Percentiles rank a stretch among this genome's conserved stretches.
These are phyloP conservation scores for Chenopodium formosanum DNA, from an alignment of 148 eudicot genomes.

Conservation along the genomic window DNA sequence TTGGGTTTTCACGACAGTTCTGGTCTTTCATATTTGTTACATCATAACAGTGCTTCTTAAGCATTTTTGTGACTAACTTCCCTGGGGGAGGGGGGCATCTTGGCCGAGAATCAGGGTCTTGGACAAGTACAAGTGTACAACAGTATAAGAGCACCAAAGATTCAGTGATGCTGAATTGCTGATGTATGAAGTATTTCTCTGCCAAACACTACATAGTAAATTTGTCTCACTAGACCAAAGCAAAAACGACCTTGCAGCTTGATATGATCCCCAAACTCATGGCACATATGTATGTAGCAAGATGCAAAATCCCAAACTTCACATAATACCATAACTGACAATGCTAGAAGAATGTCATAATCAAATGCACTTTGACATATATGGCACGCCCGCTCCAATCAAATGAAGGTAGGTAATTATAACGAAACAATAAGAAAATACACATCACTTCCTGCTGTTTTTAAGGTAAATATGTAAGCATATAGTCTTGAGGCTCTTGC, in stretches of 20 bases:
- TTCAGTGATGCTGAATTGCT: neutral
- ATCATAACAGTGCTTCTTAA: neutral
- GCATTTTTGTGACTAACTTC: neutral
- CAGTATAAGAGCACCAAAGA: neutral
- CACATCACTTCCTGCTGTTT: neutral
- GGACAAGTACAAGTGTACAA: neutral
- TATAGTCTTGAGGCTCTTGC: conserved; percentile 23
- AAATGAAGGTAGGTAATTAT: neutral
- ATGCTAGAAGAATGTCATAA: neutral
- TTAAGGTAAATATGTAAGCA: conserved; percentile 38
- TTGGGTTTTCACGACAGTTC: neutral
- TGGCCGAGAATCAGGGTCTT: neutral
- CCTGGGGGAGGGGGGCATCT: neutral
- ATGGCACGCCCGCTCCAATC: neutral
- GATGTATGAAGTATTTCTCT: neutral
- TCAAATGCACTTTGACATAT: neutral
- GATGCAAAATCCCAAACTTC: too few species aligned
- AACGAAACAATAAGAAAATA: neutral
- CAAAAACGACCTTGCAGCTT: neutral
- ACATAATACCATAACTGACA: neutral
- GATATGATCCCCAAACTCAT: neutral
- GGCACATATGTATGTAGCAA: neutral
- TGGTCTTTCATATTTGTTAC: too few species aligned
- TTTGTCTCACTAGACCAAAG: neutral
- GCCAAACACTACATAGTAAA: neutral